Percentiles rank a stretch among this genome's conserved stretches.
Evolutionary conservation across 1,139 yeast genomes (phyloP).

Genomic region (Blastobotrys capitulatus): DNA sequence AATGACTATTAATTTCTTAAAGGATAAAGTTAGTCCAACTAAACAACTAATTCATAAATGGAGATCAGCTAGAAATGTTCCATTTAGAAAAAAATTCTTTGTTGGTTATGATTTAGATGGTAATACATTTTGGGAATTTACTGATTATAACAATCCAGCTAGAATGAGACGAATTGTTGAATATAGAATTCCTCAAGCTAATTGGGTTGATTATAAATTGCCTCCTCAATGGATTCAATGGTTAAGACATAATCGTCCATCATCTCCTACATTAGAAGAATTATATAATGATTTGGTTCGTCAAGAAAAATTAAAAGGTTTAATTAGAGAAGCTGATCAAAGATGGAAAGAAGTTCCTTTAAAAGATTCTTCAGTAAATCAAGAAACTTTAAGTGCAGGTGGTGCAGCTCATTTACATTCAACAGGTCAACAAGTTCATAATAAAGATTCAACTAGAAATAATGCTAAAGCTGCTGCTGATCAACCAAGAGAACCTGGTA

Average conservation of each 20-base stretch:
- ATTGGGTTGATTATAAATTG: constrained; percentile 37
- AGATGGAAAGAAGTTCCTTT: constrained; percentile 45
- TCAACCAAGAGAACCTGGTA: not conserved
- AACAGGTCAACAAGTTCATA: not conserved
- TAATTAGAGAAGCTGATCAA: constrained; percentile 57
- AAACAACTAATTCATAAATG: constrained; percentile 49
- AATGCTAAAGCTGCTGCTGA: not conserved
- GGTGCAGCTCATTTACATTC: not conserved
- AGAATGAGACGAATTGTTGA: constrained; percentile 40
- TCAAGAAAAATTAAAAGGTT: constrained; percentile 47
- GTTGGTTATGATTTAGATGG: constrained; percentile 70
- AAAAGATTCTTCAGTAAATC: no score
- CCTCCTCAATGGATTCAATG: constrained; percentile 72
- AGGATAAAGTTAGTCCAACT: constrained; percentile 32
- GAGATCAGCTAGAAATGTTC: constrained; percentile 57
- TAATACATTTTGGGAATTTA: constrained; percentile 81
- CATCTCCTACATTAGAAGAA: constrained; percentile 59
- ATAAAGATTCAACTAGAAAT: not conserved
- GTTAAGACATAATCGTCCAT: constrained; percentile 59
- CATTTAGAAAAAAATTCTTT: constrained; percentile 49
- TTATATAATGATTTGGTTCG: constrained; percentile 53
- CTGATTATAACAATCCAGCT: constrained; percentile 36
- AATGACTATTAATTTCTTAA: constrained; percentile 36
- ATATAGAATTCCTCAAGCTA: constrained; percentile 30
- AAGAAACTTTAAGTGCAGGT: not conserved